Conservation (phyloP, 2,329 filamentous ascomycete genomes). For the Raffaelea ambrosiae region DNA sequence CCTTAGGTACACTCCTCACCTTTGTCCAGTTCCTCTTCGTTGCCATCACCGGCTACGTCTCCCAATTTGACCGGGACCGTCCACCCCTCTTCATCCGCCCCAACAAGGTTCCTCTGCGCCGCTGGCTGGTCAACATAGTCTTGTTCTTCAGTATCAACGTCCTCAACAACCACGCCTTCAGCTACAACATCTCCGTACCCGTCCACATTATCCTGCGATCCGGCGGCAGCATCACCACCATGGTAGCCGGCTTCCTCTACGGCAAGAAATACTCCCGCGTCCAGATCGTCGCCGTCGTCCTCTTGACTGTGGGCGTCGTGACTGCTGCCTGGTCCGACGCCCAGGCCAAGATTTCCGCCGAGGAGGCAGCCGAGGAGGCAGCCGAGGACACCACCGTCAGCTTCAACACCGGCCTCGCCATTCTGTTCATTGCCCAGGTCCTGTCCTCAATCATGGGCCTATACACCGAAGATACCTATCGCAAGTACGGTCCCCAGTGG, state of each 20-base stretch:
- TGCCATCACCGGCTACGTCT: constrained; percentile 66
- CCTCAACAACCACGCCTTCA: constrained; percentile 95
- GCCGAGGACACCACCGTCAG: constrained; percentile 22
- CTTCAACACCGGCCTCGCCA: constrained; percentile 63
- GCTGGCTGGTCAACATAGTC: constrained; percentile 82
- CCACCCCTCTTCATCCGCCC: constrained; percentile 65
- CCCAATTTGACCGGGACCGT: constrained; percentile 60
- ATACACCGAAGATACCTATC: constrained; percentile 88
- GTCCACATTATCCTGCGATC: constrained; percentile 95
- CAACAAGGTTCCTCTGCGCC: constrained; percentile 71
- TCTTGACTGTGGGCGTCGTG: constrained; percentile 81
- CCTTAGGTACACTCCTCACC: constrained; percentile 67
- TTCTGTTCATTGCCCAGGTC: constrained; percentile 81
- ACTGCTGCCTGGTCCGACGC: constrained; percentile 86
- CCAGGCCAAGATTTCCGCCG: constrained; percentile 60
- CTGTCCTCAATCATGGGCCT: constrained; percentile 91
- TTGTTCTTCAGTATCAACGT: constrained; percentile 93
- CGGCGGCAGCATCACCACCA: constrained; percentile 91
- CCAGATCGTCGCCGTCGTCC: constrained; percentile 71
- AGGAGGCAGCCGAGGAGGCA: constrained; percentile 15
- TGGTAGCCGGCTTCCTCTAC: constrained; percentile 78
- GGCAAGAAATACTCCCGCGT: constrained; percentile 76
- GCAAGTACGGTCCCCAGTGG: constrained; percentile 80
- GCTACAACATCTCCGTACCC: constrained; percentile 91
- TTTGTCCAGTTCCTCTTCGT: constrained; percentile 87